phyloP scores from a whole-genome alignment of 257 asterid species.

The Capsicum chinense region DNA sequence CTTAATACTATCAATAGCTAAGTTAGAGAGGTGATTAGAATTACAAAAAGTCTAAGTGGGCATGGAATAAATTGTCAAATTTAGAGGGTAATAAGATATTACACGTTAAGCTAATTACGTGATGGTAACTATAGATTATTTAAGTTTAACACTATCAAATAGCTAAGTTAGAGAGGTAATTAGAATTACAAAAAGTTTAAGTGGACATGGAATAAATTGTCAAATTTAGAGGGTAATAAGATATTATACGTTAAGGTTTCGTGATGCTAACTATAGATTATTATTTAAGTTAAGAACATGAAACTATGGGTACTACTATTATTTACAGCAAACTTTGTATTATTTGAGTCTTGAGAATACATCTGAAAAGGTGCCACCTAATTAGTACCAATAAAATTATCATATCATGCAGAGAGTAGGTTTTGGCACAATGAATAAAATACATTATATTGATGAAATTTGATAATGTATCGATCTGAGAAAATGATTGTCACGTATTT shows the following conservation, averaged over 20 bases:
- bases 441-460: not conserved
- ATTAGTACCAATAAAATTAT: not conserved
- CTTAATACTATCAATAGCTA: not conserved
- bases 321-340: not conserved
- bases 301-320: not conserved
- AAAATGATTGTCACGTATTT: slow-evolving; percentile 37
- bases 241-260: too few species aligned
- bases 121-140: too few species aligned
- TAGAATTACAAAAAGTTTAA: too few species aligned
- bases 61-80: not conserved
- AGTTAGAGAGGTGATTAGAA: not conserved
- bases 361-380: slow-evolving; percentile 18
- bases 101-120: too few species aligned
- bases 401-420: slow-evolving; percentile 32
- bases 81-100: not conserved
- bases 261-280: too few species aligned
- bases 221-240: not conserved
- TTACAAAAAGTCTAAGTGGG: too few species aligned
- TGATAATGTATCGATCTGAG: not conserved
- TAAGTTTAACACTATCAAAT: too few species aligned
- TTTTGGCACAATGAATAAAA: slow-evolving; percentile 19
- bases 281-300: too few species aligned
- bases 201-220: too few species aligned
- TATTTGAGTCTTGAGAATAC: not conserved
- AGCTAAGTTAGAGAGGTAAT: too few species aligned